Evolutionary conservation across 2,329 filamentous ascomycete species (phyloP), one percentile per base, ranked within the genome.

Genomic region (Xylariales sp.): DNA sequence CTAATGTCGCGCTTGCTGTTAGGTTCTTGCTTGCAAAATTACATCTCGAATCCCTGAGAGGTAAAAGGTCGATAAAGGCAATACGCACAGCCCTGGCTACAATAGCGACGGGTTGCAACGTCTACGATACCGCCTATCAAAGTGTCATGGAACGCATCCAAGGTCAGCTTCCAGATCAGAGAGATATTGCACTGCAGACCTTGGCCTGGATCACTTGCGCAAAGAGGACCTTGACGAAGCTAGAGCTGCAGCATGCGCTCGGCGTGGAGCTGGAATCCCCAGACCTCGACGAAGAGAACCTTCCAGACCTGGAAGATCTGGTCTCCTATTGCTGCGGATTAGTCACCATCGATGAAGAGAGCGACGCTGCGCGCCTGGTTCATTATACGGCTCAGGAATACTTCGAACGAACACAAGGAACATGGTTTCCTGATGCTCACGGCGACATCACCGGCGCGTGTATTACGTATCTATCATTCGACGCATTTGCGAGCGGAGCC

Each of bases 161-260:
- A n/a, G 40, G 46, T 1, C 68, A 74, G 33, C 8, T 46, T 1
- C 1, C 35, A 1, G 60, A 56, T 4, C 44, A 57, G 8, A 25
- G 29, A n/a, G 39, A 57, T 0, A 51, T 70, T 27, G 70, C 70
- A 0, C 62, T 55, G 6, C 39, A 61, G 14, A 51, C 56, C 3
- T 38, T 73, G 0, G 51, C 52, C 1, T 73, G 65, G 69, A 60
- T 73, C 8, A 55, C 52, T 1, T 65, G 41, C 25, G 56, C 65
- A 1, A 58, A 49, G 30, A 53, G 59, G 28, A 59, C 49, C 1
- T 41, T 73, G 0, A 56, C 41, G 1, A 50, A 39, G 1, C 0
- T 14, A 1, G 66, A 72, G 40, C 53, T 74, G 4, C 56, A 58
- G 34, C 56, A 71, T 42, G 68, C 67, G 0, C 54, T 75, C 12